phyloP scores from a whole-genome alignment of 2,329 filamentous ascomycete genomes.

The Botrytis deweyae region DNA sequence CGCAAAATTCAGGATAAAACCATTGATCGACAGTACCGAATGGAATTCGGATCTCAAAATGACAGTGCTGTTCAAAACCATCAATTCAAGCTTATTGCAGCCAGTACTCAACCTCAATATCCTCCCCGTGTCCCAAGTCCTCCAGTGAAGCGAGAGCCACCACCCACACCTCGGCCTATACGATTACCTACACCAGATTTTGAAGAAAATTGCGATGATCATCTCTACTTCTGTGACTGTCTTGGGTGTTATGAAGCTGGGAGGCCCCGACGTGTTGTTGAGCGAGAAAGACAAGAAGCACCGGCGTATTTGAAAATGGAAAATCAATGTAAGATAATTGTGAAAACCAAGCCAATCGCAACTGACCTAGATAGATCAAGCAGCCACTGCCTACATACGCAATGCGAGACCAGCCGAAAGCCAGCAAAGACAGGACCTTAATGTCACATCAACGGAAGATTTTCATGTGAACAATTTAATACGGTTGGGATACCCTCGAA shows the following conservation, averaged over 20 bases:
- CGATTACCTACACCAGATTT: constrained; percentile 35
- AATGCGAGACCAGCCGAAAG: not conserved
- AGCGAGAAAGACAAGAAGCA: not conserved
- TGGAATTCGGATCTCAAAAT: not conserved
- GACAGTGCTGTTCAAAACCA: not conserved
- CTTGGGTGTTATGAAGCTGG: not conserved
- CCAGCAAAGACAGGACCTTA: not conserved
- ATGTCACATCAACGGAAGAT: not conserved
- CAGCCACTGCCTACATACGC: constrained; percentile 28
- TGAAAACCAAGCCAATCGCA: not conserved
- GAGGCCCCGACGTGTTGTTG: not conserved
- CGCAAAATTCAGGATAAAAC: not conserved
- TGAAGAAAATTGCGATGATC: constrained; percentile 22
- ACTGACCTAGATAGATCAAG: constrained; percentile 29
- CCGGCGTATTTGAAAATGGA: constrained; percentile 17
- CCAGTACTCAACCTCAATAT: constrained; percentile 18
- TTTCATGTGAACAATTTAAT: not conserved
- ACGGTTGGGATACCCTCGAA: not conserved
- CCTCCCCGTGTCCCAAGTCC: constrained; percentile 25
- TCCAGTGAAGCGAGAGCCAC: constrained; percentile 24
- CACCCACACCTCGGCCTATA: constrained; percentile 31
- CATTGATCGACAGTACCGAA: not conserved
- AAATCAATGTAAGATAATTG: constrained; percentile 16
- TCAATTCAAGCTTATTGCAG: not conserved
- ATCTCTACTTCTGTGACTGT: constrained; percentile 15